Conservation (phyloP, 768 basidiomycete genomes). For the Strobilomyces confusus region DNA sequence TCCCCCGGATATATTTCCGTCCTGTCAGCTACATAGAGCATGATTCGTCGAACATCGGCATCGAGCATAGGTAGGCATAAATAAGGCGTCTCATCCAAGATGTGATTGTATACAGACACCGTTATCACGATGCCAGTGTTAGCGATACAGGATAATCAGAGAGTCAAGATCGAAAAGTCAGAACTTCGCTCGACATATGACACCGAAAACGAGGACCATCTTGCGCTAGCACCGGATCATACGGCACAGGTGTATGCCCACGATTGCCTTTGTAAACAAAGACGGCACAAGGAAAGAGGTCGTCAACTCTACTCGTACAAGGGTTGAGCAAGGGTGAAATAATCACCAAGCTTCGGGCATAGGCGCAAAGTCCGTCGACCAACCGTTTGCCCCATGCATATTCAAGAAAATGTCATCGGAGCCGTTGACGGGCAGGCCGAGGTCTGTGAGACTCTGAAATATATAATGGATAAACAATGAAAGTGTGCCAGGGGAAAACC, state of each 20-base stretch:
- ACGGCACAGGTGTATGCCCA: conserved; percentile 13
- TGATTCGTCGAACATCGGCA: background rate
- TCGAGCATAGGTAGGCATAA: conserved; percentile 3
- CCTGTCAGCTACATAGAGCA: background rate
- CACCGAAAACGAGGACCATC: background rate
- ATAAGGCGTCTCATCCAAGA: background rate
- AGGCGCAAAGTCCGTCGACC: conserved; percentile 69
- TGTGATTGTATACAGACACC: background rate
- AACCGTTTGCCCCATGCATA: conserved; percentile 64
- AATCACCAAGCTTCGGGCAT: conserved; percentile 84
- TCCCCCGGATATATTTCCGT: conserved; percentile 10
- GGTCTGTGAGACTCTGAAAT: conserved; percentile 75
- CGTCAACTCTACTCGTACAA: conserved; percentile 25
- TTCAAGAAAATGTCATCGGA: conserved; percentile 88
- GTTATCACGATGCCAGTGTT: background rate
- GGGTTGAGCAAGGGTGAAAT: conserved; percentile 10
- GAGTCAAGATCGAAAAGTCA: background rate
- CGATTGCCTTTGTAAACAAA: conserved; percentile 19
- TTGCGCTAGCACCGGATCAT: conserved; percentile 12
- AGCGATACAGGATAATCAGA: conserved; percentile 1
- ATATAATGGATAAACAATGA: background rate
- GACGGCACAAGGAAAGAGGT: conserved; percentile 16
- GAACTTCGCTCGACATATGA: background rate
- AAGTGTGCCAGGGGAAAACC: background rate
- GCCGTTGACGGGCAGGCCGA: conserved; percentile 88